Evolutionary conservation across 306 rosid species (phyloP).

Genomic region (Neltuma alba): DNA sequence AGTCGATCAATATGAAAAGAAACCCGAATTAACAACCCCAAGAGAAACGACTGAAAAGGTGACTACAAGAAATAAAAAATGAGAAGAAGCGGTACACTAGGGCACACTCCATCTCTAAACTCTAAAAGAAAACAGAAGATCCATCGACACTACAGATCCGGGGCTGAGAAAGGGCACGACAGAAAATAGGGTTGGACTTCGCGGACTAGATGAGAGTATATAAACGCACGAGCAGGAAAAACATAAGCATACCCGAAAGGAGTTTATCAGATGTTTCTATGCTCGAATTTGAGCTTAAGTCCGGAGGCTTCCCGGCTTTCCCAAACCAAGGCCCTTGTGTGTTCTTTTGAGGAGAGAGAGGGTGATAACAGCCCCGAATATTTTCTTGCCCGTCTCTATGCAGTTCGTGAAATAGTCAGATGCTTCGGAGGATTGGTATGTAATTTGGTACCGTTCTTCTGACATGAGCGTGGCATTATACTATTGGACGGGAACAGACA

Average conservation of each 20-base stretch:
- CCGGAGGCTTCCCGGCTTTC: slow-evolving; percentile 1
- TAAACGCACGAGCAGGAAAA: neutral
- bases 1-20: neutral
- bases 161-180: neutral
- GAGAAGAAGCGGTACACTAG: neutral
- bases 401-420: slow-evolving; percentile 14
- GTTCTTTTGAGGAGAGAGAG: slow-evolving; percentile 20
- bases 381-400: neutral
- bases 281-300: neutral
- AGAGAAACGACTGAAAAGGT: neutral
- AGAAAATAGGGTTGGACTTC: neutral
- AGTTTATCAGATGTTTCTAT: slow-evolving; percentile 5
- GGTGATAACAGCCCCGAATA: neutral
- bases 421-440: neutral
- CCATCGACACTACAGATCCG: slow-evolving; percentile 41
- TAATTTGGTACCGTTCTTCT: neutral
- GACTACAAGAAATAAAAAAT: neutral
- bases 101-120: slow-evolving; percentile 15
- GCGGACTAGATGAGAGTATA: neutral
- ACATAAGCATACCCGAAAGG: slow-evolving; percentile 38
- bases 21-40: neutral
- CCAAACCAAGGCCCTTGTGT: slow-evolving; percentile 9
- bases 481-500: neutral
- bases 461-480: neutral
- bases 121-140: slow-evolving; percentile 10